These are phyloP conservation scores for Lasiosphaeria hispida DNA, from an alignment of 495 filamentous ascomycete genomes.

Conservation along the genomic window DNA sequence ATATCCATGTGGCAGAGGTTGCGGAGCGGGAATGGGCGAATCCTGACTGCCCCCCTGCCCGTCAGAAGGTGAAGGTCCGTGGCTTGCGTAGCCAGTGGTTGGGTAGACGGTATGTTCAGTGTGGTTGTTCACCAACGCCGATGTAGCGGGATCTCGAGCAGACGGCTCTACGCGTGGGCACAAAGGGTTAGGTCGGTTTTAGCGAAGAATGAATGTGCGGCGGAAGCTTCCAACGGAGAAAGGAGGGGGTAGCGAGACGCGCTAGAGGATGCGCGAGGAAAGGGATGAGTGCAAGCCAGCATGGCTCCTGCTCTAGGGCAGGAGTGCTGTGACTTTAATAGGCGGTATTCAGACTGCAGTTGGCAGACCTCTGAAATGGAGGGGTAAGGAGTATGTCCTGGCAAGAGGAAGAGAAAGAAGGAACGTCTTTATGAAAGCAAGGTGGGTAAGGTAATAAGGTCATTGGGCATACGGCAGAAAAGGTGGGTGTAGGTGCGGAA, in stretches of 20 bases:
- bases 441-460: too few relatives aligned
- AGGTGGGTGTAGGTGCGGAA: too few relatives aligned
- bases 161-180: constrained; percentile 24
- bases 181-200: constrained; percentile 18
- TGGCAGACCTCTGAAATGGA: too few relatives aligned
- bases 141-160: constrained; percentile 23
- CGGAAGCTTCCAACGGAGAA: background rate
- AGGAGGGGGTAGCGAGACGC: too few relatives aligned
- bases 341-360: too few relatives aligned
- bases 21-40: constrained; percentile 21
- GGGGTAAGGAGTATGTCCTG: too few relatives aligned
- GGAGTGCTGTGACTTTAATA: too few relatives aligned
- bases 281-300: background rate
- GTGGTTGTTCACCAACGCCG: constrained; percentile 21
- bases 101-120: constrained; percentile 21
- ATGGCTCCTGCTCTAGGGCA: background rate
- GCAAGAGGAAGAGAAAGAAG: too few relatives aligned
- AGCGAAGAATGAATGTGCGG: background rate
- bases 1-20: constrained; percentile 35
- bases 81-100: constrained; percentile 12
- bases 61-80: constrained; percentile 22
- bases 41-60: constrained; percentile 16
- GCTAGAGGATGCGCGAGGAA: too few relatives aligned
- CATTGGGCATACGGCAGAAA: too few relatives aligned
- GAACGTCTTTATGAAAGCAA: too few relatives aligned